These are phyloP conservation scores for Yarrowia sp. DNA, from an alignment of 805 yeast species.

Conservation along the genomic window DNA sequence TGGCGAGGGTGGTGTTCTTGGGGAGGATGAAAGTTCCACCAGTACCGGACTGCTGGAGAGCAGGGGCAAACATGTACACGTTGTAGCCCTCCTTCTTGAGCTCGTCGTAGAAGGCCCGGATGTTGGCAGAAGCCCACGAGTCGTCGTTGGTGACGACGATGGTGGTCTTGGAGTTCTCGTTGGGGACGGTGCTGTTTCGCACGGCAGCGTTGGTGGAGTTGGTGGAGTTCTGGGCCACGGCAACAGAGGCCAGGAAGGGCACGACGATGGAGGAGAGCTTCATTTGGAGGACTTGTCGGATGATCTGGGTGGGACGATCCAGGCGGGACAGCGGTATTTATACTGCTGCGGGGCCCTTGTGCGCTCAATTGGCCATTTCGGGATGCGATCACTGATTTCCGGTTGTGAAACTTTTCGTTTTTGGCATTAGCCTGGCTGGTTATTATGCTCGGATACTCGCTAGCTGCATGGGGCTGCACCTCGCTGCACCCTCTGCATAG, in stretches of 20 bases:
- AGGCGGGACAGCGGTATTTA: neutral
- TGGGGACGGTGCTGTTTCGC: neutral
- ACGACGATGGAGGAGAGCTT: neutral
- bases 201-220: neutral
- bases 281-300: neutral
- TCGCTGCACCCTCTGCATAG: conserved; percentile 15
- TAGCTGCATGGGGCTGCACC: neutral
- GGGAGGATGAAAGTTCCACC: conserved; percentile 54
- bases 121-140: conserved; percentile 55
- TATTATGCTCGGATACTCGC: too few relatives aligned
- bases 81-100: conserved; percentile 48
- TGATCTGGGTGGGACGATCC: neutral
- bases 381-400: neutral
- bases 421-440: too few relatives aligned
- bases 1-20: conserved; percentile 39
- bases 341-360: neutral
- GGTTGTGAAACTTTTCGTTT: too few relatives aligned
- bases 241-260: neutral
- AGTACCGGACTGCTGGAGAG: conserved; percentile 50
- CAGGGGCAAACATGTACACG: conserved; percentile 53
- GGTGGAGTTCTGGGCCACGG: conserved; percentile 1
- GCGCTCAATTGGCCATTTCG: neutral
- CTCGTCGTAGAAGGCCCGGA: conserved; percentile 54
- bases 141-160: conserved; percentile 56
- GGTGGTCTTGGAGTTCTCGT: conserved; percentile 33